Conservation (phyloP, 139 green algal genomes). For the Chlorella sp. region DNA sequence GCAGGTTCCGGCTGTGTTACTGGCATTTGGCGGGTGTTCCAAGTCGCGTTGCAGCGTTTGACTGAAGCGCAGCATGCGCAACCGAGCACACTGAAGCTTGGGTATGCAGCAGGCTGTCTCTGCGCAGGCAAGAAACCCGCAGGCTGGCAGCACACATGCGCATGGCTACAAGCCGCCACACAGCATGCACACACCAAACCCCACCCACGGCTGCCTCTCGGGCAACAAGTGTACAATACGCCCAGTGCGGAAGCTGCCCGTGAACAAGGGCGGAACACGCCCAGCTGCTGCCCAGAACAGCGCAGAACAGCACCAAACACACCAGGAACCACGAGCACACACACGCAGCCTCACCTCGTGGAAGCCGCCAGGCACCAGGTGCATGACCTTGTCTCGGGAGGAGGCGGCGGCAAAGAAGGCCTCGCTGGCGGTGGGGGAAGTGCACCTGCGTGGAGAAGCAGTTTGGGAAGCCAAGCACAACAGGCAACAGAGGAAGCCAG, state of each 20-base stretch:
- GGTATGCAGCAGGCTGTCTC: too few species aligned
- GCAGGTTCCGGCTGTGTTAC: too few species aligned
- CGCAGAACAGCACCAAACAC: not conserved
- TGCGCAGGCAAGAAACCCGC: too few species aligned
- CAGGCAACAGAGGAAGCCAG: not conserved
- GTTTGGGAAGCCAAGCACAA: too few species aligned
- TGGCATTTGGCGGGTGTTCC: not conserved
- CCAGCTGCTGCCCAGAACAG: not conserved
- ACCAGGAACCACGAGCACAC: not conserved
- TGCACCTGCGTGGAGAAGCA: conserved; percentile 18
- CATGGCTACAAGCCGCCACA: too few species aligned
- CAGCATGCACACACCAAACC: too few species aligned
- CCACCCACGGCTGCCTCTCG: too few species aligned
- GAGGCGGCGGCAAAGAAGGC: conserved; percentile 19
- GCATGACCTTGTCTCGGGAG: conserved; percentile 21
- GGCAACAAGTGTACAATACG: too few species aligned
- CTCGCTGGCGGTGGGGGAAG: conserved; percentile 14
- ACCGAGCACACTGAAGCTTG: not conserved
- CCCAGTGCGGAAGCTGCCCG: too few species aligned
- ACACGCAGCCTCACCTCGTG: conserved; percentile 45
- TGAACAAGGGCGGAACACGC: too few species aligned
- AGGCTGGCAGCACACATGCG: too few species aligned
- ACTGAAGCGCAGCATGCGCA: not conserved
- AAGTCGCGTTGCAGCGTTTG: not conserved
- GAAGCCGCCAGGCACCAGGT: conserved; percentile 45